Conservation (phyloP, 352 stramenopile genomes). For the Phytopythium oedochilum region DNA sequence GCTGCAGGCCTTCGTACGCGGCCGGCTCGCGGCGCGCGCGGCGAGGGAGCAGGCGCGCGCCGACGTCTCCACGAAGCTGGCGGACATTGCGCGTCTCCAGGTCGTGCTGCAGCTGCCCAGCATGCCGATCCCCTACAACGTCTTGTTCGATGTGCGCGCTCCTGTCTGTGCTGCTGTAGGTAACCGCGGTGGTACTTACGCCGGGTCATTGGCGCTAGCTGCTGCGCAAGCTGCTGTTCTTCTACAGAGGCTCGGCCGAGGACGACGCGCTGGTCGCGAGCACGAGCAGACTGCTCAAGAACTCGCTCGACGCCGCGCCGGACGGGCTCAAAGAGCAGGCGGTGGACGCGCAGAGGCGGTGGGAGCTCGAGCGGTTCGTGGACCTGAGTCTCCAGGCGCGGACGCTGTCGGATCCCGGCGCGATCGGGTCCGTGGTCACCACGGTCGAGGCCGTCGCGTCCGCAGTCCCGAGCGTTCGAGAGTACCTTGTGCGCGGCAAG, state of each 20-base stretch:
- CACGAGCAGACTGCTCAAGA: constrained; percentile 18
- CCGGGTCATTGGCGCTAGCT: too few relatives aligned
- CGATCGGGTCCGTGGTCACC: constrained; percentile 7
- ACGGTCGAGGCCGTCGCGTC: constrained; percentile 13
- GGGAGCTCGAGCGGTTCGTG: constrained; percentile 34
- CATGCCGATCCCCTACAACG: constrained; percentile 44
- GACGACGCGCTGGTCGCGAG: constrained; percentile 25
- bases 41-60: constrained; percentile 9
- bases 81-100: constrained; percentile 52
- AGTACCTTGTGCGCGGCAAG: constrained; percentile 22
- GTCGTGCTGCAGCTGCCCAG: constrained; percentile 38
- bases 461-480: constrained; percentile 17
- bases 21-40: constrained; percentile 17
- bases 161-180: not conserved
- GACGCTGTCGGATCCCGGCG: not conserved
- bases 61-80: constrained; percentile 53
- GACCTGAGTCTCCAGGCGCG: constrained; percentile 43
- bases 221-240: constrained; percentile 37
- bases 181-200: too few relatives aligned
- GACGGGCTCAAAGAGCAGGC: constrained; percentile 14
- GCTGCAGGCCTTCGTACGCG: constrained; percentile 45
- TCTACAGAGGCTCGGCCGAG: constrained; percentile 19
- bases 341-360: constrained; percentile 15
- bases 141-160: constrained; percentile 33
- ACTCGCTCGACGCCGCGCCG: constrained; percentile 13